Evolutionary conservation across 169 alveolate species (phyloP).

Genomic region (Pseudocohnilembus persalinus): DNA sequence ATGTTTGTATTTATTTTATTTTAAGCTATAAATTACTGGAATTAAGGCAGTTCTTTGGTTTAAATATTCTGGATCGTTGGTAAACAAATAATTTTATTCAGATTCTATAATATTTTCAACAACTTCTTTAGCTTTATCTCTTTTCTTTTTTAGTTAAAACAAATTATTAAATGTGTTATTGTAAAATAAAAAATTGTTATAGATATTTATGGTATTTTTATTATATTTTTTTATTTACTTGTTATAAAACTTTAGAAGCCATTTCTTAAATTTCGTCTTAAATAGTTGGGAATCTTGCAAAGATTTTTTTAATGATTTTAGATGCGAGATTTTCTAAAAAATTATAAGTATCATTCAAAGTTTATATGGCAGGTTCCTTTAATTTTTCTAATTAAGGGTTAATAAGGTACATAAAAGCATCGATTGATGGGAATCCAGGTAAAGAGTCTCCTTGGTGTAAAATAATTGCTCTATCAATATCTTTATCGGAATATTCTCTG

Average conservation of each 20-base stretch:
- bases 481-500: constrained; percentile 85
- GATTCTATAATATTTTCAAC: constrained; percentile 65
- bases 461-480: constrained; percentile 95
- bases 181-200: neutral
- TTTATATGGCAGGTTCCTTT: constrained; percentile 87
- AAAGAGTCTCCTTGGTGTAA: constrained; percentile 98
- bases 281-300: constrained; percentile 74
- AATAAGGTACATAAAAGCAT: constrained; percentile 94
- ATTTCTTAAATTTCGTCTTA: constrained; percentile 69
- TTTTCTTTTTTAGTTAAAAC: constrained; percentile 45
- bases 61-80: constrained; percentile 79
- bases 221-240: neutral
- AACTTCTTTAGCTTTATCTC: constrained; percentile 65
- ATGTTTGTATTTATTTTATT: no score
- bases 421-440: constrained; percentile 99
- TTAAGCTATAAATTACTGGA: constrained; percentile 50
- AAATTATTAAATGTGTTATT: constrained; percentile 9
- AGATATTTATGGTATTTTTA: neutral
- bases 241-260: constrained; percentile 19
- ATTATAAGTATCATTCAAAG: constrained; percentile 66
- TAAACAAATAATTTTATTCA: constrained; percentile 76
- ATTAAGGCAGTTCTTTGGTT: constrained; percentile 65
- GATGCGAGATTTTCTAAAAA: constrained; percentile 68
- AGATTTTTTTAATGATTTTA: constrained; percentile 61
- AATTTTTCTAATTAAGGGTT: constrained; percentile 94